Evolutionary conservation across 1,284 basidiomycete species (phyloP), one percentile per base, ranked within the genome.

Genomic region (Fomitopsis schrenkii): DNA sequence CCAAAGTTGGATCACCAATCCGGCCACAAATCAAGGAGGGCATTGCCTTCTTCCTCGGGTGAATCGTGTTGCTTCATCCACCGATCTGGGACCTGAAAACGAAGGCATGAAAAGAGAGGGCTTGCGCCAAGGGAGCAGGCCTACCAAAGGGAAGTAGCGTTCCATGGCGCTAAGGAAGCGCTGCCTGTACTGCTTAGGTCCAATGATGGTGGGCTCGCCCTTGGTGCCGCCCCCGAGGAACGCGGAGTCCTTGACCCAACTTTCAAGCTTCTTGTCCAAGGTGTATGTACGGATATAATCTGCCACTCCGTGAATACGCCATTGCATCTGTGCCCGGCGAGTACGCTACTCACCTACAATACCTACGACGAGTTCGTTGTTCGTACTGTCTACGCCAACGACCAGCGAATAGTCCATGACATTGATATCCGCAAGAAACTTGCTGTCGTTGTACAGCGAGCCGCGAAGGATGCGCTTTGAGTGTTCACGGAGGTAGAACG

Each of bases 341-440:
- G 33, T 14, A 40, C 14, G 12, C 33, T 17, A 78, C 91, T 62
- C 72, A 91, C 93, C 95, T 64, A 99, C 95, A 60, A 99, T 98
- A n/a, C 97, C 97, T 44, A 97, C 87, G 15, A 98, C 94, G 15
- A 96, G 80, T 71, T 96, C 92, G 61, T 92, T 90, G 65, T 85
- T 90, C 57, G 82, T 79, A 64, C 85, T 87, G 72, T 97, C 95
- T 15, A 99, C 91, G 17, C 97, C 97, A 28, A 96, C 94, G 45
- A 99, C 90, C 17, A 99, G 80, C 22, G 96, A 98, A 75, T 99
- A 99, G 76, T 99, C 97, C 97, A 99, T 99, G 59, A 98, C 94
- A 72, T 98, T 97, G 66, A 98, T 90, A 66, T 96, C 94, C 10
- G 93, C 91, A 53, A 99, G 78, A 77, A 99, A 99, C 75, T 87